These are phyloP conservation scores for Stromatinia cepivora DNA, from an alignment of 2,329 filamentous ascomycete species.

Conservation along the genomic window DNA sequence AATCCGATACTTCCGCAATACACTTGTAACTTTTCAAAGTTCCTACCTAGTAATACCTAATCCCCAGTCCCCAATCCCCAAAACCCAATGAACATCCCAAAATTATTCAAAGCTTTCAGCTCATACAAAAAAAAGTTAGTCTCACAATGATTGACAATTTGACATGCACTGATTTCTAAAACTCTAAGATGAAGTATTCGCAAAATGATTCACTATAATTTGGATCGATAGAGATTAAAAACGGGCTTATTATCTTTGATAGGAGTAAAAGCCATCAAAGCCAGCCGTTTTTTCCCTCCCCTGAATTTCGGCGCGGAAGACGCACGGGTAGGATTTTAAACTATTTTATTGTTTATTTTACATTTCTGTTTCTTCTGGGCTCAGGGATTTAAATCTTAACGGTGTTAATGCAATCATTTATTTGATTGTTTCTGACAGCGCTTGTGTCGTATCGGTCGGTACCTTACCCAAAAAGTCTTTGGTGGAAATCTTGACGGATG, in stretches of 20 bases:
- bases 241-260: background rate
- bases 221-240: background rate
- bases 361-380: background rate
- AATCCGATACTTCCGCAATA: too few species aligned
- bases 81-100: too few species aligned
- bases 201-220: background rate
- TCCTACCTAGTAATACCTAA: too few species aligned
- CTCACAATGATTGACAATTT: too few species aligned
- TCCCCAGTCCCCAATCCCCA: too few species aligned
- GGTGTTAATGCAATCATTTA: background rate
- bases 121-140: too few species aligned
- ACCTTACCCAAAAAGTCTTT: background rate
- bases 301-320: background rate
- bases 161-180: background rate
- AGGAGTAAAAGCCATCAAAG: background rate
- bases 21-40: too few species aligned
- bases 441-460: background rate
- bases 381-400: background rate
- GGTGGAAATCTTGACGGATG: background rate
- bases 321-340: background rate
- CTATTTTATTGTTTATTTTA: background rate
- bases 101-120: too few species aligned
- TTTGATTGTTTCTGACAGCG: conserved; percentile 3
- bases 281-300: background rate
- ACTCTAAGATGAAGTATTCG: background rate